These are phyloP conservation scores for Leucogyrophana mollusca DNA, from an alignment of 768 basidiomycete species.

Conservation along the genomic window DNA sequence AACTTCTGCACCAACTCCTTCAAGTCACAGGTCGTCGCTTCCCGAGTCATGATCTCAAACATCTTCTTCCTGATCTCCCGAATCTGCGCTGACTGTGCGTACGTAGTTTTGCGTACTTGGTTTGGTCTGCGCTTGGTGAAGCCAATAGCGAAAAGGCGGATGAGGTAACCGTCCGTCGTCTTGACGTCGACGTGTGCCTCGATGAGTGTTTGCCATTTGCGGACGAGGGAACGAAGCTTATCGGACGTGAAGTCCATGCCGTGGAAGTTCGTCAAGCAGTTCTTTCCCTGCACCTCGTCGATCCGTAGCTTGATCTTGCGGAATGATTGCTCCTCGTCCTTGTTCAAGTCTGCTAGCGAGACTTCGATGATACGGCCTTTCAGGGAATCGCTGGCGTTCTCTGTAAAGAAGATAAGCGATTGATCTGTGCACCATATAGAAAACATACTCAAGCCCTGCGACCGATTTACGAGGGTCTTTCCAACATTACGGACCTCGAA, in stretches of 20 bases:
- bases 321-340: constrained; percentile 99
- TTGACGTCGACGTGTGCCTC: constrained; percentile 99
- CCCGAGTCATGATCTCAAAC: constrained; percentile 98
- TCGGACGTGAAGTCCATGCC: constrained; percentile 99
- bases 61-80: constrained; percentile 99
- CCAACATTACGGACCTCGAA: constrained; percentile 97
- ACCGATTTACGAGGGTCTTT: constrained; percentile 98
- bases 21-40: constrained; percentile 92
- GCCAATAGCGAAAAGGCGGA: constrained; percentile 97
- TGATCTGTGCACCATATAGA: constrained; percentile 2
- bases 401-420: constrained; percentile 39
- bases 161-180: constrained; percentile 98
- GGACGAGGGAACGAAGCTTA: constrained; percentile 98
- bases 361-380: constrained; percentile 97
- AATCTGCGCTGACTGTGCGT: constrained; percentile 93
- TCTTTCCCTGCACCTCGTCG: constrained; percentile 96
- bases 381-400: constrained; percentile 97
- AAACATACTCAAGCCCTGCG: constrained; percentile 92
- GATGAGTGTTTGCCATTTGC: constrained; percentile 99
- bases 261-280: constrained; percentile 99
- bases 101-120: constrained; percentile 99
- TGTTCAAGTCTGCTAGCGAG: constrained; percentile 96
- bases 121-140: constrained; percentile 97
- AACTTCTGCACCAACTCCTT: constrained; percentile 99
- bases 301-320: constrained; percentile 99